Base-by-base conservation (phyloP, 129 eudicot genomes). In the Kitagawia praeruptora region DNA sequence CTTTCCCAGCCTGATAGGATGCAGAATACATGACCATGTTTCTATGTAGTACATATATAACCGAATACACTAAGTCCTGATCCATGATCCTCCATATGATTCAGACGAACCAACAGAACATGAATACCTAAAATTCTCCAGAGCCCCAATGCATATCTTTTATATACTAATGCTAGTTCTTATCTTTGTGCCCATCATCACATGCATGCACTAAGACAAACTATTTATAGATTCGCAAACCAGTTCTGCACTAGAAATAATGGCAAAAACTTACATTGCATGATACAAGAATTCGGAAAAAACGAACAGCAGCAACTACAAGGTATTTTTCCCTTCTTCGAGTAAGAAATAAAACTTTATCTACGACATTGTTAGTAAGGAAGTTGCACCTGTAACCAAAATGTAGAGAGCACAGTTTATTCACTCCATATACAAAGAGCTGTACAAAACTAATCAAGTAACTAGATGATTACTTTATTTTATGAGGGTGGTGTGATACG, bases 311-410 rank as follows among this genome's bases (percentile, higher is more conserved):
- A 81, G 96, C 97, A 80, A 86, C 92, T 76, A 95, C 97, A 47
- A 95, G 96, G 83, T 92, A 95, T 66, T 89, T 92, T 80, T 93
- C 98, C 88, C 79, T 95, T 85, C 98, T 90, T 75, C 84, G 85
- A 71, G 97, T 92, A 86, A 95, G 83, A 81, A 77, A 66, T 81
- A 95, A 45, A 77, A 95, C 92, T 87, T 90, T 95, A 77, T 88
- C 96, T 71, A 92, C 80, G 41, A 77, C 85, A 81, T 89, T 91
- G 83, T 85, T 86, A 74, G 88, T 85, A 86, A 93, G 89, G 87
- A 93, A 89, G 84, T 85, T 83, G 89, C 91, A 86, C 88, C 98
- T 93, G 92, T 77, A 86, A 75, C 67, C 79, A 53, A 78, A 74
- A 87, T 54, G 49, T 25, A 39, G 37, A 45, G n/a, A 23, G 27